Evolutionary conservation across 1,139 yeast genomes (phyloP).

Genomic region (Zhuliangozyma parablackwelliae): DNA sequence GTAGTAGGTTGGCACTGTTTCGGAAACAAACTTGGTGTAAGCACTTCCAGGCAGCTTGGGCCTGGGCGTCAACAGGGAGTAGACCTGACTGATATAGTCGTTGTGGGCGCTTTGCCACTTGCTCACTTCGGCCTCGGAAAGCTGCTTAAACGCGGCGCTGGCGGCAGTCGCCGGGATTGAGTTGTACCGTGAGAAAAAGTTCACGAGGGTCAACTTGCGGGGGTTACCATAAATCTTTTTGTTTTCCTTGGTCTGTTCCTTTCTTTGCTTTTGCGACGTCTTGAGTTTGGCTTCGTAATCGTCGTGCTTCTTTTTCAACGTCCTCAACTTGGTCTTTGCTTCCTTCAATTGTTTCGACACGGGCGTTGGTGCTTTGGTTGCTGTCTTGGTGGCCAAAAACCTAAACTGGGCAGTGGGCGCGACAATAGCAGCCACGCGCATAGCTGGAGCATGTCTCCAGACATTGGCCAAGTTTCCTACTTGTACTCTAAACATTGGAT

Average conservation of each 20-base stretch:
- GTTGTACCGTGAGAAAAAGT: too few species aligned
- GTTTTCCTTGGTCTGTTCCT: not conserved
- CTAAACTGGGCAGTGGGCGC: too few species aligned
- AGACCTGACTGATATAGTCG: constrained; percentile 23
- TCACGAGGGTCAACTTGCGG: too few species aligned
- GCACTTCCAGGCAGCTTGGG: constrained; percentile 31
- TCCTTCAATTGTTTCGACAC: constrained; percentile 4
- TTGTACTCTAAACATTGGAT: too few species aligned
- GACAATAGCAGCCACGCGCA: too few species aligned
- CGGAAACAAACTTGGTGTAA: constrained; percentile 29
- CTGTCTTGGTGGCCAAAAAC: too few species aligned
- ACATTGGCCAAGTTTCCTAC: constrained; percentile 4
- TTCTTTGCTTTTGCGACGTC: constrained; percentile 15
- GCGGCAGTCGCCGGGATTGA: too few species aligned
- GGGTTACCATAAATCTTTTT: too few species aligned
- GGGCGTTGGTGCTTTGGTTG: too few species aligned
- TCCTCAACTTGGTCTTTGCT: constrained; percentile 2
- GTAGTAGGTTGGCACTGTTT: constrained; percentile 23
- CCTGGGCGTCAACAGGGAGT: constrained; percentile 25
- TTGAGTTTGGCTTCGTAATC: constrained; percentile 1
- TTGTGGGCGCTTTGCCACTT: constrained; percentile 21
- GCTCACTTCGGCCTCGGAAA: constrained; percentile 24
- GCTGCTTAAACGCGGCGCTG: constrained; percentile 5
- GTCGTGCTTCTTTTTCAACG: constrained; percentile 7
- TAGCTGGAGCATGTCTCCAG: constrained; percentile 4